phyloP scores from a whole-genome alignment of 441 rosid genomes.

The Manihot esculenta region DNA sequence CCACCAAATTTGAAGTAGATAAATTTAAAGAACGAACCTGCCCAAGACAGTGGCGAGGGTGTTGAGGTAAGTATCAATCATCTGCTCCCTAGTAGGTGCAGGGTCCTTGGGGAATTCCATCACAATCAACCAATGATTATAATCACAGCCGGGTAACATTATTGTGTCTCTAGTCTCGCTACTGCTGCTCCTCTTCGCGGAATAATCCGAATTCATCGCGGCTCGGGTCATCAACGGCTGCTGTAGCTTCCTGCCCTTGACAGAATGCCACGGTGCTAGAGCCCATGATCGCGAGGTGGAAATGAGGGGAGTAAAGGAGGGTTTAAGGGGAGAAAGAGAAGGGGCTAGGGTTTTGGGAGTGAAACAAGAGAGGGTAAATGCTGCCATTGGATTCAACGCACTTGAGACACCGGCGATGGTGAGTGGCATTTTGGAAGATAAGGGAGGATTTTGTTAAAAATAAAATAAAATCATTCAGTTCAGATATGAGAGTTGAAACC shows the following conservation, averaged over 20 bases:
- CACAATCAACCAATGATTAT: slow-evolving; percentile 96
- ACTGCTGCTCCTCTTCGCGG: slow-evolving; percentile 67
- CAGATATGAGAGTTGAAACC: too few relatives aligned
- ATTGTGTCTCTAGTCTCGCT: slow-evolving; percentile 83
- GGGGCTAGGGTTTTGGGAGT: slow-evolving; percentile 47
- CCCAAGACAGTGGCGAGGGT: slow-evolving; percentile 89
- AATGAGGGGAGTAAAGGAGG: slow-evolving; percentile 2
- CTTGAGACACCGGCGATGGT: neutral
- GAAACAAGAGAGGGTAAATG: slow-evolving; percentile 38
- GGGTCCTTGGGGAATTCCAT: slow-evolving; percentile 98
- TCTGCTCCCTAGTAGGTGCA: slow-evolving; percentile 89
- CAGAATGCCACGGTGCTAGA: slow-evolving; percentile 18
- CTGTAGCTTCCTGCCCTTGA: slow-evolving; percentile 17
- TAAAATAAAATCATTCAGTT: too few relatives aligned
- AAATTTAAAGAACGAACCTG: slow-evolving; percentile 40
- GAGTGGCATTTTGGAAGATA: slow-evolving; percentile 26
- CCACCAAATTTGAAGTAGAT: neutral
- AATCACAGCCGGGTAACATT: slow-evolving; percentile 92
- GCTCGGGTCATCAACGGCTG: slow-evolving; percentile 40
- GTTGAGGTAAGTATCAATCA: slow-evolving; percentile 91
- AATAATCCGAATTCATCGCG: slow-evolving; percentile 59
- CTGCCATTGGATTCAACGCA: slow-evolving; percentile 35
- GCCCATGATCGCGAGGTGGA: slow-evolving; percentile 21
- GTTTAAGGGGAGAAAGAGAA: slow-evolving; percentile 18
- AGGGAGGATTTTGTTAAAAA: neutral